These are phyloP conservation scores for Boletus tylopilopsis DNA, from an alignment of 768 basidiomycete genomes.

Conservation along the genomic window DNA sequence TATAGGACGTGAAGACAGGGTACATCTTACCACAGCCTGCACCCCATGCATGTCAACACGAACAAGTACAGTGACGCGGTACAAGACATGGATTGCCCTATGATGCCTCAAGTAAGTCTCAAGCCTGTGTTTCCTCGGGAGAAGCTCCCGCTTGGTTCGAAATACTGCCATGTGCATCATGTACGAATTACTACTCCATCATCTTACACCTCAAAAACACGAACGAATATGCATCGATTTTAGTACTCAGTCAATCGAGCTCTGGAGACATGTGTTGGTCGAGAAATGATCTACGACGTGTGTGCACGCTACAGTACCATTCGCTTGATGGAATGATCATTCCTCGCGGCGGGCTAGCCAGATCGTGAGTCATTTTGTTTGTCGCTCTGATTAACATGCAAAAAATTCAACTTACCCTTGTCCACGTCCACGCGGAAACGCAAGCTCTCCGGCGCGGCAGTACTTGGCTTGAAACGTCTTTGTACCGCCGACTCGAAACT, in stretches of 20 bases:
- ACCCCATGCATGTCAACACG: too few species aligned
- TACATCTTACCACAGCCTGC: too few species aligned
- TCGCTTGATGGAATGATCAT: neutral
- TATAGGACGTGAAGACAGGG: too few species aligned
- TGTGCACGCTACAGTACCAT: neutral
- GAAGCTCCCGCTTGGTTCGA: too few species aligned
- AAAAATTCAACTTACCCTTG: neutral
- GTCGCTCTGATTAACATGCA: neutral
- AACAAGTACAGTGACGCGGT: too few species aligned
- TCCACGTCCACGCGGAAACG: conserved; percentile 15
- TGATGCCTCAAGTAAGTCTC: too few species aligned
- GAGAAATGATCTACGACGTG: neutral
- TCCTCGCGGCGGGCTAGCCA: neutral
- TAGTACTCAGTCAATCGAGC: too few species aligned
- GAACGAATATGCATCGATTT: neutral
- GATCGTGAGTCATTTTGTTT: neutral
- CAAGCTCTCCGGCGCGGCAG: neutral
- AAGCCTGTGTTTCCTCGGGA: too few species aligned
- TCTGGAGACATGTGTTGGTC: neutral
- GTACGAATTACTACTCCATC: too few species aligned
- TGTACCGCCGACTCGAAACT: neutral
- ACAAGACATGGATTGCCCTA: too few species aligned
- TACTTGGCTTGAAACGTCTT: neutral
- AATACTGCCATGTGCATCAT: too few species aligned
- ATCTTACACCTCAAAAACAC: too few species aligned